A percentile compares a stretch with the other conserved stretches of the same genome.
phyloP scores from a whole-genome alignment of 2,329 filamentous ascomycete species.

The Sporothrix inflata region DNA sequence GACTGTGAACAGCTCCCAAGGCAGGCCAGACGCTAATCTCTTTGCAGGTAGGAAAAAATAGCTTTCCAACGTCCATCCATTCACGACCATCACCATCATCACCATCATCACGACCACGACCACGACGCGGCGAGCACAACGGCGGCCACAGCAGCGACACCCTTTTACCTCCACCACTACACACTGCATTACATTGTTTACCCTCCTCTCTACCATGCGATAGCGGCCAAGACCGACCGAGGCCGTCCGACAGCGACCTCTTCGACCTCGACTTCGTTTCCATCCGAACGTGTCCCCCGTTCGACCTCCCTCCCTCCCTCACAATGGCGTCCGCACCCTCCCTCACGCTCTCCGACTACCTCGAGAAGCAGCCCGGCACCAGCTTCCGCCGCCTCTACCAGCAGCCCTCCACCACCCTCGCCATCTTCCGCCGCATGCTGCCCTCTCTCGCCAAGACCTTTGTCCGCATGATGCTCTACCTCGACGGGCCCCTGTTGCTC shows the following conservation, averaged over 20 bases:
- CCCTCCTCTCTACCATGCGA: conserved; percentile 8
- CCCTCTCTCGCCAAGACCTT: conserved; percentile 92
- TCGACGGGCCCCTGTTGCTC: conserved; percentile 77
- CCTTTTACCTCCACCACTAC: background rate
- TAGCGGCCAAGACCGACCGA: background rate
- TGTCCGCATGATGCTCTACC: conserved; percentile 93
- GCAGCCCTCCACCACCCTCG: conserved; percentile 91
- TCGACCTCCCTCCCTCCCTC: conserved; percentile 23
- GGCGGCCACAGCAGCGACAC: background rate
- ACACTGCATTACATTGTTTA: background rate
- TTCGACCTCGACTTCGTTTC: background rate
- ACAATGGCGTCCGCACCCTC: conserved; percentile 55
- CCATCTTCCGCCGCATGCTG: conserved; percentile 96
- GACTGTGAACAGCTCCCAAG: background rate
- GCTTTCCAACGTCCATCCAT: background rate
- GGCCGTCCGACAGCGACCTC: conserved; percentile 20
- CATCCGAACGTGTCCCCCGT: background rate
- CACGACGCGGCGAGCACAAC: background rate
- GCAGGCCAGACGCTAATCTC: background rate
- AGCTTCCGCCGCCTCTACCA: conserved; percentile 92
- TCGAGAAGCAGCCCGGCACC: conserved; percentile 86
- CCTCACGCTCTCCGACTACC: conserved; percentile 78
- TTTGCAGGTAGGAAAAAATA: background rate
- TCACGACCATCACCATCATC: background rate
- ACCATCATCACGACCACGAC: background rate